Percentiles rank a stretch among this genome's conserved stretches.
These are phyloP conservation scores for Pseudopyricularia cyperi DNA, from an alignment of 2,329 filamentous ascomycete genomes.

Conservation along the genomic window DNA sequence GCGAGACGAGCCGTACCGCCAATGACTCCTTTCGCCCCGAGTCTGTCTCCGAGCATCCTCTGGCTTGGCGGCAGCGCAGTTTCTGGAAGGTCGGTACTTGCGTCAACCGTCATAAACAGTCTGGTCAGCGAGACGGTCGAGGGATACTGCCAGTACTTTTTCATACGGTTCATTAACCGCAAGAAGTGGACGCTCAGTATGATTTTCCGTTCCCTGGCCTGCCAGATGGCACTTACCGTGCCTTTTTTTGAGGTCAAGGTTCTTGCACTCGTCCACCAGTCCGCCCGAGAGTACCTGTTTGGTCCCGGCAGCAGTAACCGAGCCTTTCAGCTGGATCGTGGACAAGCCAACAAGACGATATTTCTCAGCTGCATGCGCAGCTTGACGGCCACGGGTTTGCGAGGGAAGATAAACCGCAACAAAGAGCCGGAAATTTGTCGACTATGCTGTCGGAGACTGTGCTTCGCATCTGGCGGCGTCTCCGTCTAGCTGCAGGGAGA, in stretches of 20 bases:
- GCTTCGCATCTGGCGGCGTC: neutral
- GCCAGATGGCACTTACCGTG: neutral
- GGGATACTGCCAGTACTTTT: neutral
- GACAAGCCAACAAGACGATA: conserved; percentile 9
- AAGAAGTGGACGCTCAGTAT: neutral
- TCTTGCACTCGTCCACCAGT: conserved; percentile 17
- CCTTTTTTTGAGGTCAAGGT: neutral
- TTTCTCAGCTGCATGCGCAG: conserved; percentile 10
- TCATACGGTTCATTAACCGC: neutral
- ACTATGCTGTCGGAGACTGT: conserved; percentile 10
- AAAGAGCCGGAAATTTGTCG: conserved; percentile 6
- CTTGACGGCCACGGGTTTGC: conserved; percentile 8
- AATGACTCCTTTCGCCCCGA: neutral
- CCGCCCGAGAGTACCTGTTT: conserved; percentile 20
- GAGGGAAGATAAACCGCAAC: conserved; percentile 4
- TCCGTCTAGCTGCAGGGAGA: neutral
- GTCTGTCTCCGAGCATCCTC: neutral
- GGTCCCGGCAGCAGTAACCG: neutral
- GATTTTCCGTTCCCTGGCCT: neutral
- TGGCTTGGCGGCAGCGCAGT: conserved; percentile 1
- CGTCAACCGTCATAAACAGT: neutral
- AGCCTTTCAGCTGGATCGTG: conserved; percentile 7
- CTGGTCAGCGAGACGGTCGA: neutral
- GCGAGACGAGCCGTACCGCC: neutral
- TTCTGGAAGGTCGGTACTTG: conserved; percentile 1